Conservation (phyloP, 164 flowering plant species). For the Litsea cubeba region DNA sequence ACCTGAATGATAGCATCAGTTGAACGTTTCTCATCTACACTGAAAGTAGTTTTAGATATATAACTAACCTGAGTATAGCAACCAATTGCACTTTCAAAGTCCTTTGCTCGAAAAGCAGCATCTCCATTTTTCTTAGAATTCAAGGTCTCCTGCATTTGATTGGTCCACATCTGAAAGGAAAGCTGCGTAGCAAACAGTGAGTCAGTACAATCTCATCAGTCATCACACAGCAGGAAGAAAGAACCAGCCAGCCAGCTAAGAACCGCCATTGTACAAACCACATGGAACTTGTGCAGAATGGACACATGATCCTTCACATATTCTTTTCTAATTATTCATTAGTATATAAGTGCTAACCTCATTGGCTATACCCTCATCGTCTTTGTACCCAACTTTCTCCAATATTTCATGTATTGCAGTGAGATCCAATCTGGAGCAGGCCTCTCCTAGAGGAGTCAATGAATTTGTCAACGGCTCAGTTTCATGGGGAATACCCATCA, state of each 20-base stretch:
- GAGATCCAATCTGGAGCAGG: constrained; percentile 74
- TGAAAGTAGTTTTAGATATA: no score
- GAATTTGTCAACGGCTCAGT: constrained; percentile 25
- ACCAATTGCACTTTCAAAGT: constrained; percentile 64
- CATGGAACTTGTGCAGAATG: no score
- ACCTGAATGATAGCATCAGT: no score
- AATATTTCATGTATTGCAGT: constrained; percentile 81
- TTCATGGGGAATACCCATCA: constrained; percentile 58
- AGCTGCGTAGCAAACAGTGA: constrained; percentile 63
- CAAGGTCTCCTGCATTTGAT: constrained; percentile 83
- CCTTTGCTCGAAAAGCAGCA: constrained; percentile 71
- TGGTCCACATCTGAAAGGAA: constrained; percentile 93
- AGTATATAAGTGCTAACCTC: constrained; percentile 41
- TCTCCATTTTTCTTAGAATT: constrained; percentile 87
- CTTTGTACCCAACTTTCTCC: constrained; percentile 79
- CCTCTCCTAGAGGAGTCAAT: constrained; percentile 72
- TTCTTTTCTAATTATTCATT: no score
- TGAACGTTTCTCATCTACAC: no score
- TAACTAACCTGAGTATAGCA: constrained; percentile 61
- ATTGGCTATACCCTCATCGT: constrained; percentile 79
- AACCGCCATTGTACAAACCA: no score
- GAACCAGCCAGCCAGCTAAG: not conserved
- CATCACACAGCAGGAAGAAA: not conserved
- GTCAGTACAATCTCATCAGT: constrained; percentile 14
- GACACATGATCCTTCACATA: no score